These are phyloP conservation scores for Mycena albidolilacea DNA, from an alignment of 768 basidiomycete genomes.

Conservation along the genomic window DNA sequence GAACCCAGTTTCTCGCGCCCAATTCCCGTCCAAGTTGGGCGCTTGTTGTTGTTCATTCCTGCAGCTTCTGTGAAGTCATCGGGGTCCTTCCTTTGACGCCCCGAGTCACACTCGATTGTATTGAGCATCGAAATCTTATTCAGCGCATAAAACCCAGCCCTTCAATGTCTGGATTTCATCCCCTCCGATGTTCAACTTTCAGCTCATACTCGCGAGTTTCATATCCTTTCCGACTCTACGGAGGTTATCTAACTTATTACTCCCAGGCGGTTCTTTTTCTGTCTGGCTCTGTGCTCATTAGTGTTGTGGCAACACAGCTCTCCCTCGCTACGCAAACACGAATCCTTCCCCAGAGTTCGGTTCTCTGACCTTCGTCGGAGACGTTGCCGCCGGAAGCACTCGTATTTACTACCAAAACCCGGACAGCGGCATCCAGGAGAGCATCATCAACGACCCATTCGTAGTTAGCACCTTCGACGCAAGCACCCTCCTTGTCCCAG, in stretches of 20 bases:
- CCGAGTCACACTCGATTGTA: neutral
- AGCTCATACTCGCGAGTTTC: neutral
- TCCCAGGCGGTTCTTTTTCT: neutral
- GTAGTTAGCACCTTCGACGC: neutral
- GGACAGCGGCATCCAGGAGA: constrained; percentile 1
- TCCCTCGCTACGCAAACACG: neutral
- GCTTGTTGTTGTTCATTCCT: neutral
- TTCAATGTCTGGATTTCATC: neutral
- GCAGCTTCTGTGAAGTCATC: neutral
- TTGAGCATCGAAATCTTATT: neutral
- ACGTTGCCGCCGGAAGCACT: constrained; percentile 5
- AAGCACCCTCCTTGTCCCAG: neutral
- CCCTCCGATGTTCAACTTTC: neutral
- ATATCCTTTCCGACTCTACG: neutral
- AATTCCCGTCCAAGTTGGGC: too few relatives aligned
- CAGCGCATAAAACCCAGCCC: neutral
- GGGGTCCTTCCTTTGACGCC: too few relatives aligned
- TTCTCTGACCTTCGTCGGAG: neutral
- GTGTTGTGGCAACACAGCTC: neutral
- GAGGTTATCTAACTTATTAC: neutral
- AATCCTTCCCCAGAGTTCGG: neutral
- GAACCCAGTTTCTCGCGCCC: too few relatives aligned
- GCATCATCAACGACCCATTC: neutral
- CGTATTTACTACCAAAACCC: neutral
- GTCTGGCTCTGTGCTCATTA: neutral